Evolutionary conservation across 129 eudicot species (phyloP).

Genomic region (Artemisia annua): DNA sequence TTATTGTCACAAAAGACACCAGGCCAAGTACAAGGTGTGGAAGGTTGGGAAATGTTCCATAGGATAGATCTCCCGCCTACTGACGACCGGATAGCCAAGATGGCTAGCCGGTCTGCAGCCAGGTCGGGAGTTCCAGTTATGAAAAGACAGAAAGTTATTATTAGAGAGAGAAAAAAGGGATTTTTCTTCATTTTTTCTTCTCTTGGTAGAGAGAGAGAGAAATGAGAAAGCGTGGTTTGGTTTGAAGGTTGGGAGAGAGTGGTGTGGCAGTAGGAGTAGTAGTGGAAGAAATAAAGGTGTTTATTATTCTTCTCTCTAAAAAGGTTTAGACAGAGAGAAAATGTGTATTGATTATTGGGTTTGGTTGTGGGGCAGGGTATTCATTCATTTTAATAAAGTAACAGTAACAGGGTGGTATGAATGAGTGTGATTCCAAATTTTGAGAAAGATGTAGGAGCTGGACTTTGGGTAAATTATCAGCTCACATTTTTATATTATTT

Average conservation of each 20-base stretch:
- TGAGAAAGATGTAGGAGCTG: constrained; percentile 20
- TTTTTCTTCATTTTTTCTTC: constrained; percentile 7
- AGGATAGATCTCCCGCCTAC: constrained; percentile 71
- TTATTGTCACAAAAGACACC: constrained; percentile 60
- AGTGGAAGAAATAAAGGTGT: not conserved
- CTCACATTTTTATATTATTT: not conserved
- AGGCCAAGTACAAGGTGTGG: constrained; percentile 67
- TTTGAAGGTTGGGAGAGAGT: not conserved
- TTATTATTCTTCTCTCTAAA: constrained; percentile 25
- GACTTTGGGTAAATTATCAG: not conserved
- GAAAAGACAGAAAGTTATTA: constrained; percentile 22
- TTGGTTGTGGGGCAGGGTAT: not conserved
- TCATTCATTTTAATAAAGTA: not conserved
- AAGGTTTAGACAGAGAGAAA: constrained; percentile 11
- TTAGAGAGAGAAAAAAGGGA: constrained; percentile 32
- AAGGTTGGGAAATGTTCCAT: constrained; percentile 67
- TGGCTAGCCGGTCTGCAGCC: constrained; percentile 60
- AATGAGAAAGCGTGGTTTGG: not conserved
- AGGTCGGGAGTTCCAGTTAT: constrained; percentile 42
- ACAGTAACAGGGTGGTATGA: not conserved
- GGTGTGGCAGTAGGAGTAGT: constrained; percentile 27
- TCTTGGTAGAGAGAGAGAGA: constrained; percentile 8
- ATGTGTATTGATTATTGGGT: not conserved
- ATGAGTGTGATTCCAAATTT: constrained; percentile 14
- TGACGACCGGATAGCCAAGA: constrained; percentile 62